Evolutionary conservation across 371 early-diverging fungal species (phyloP), one percentile per base, ranked within the genome.

Genomic region (Actinomucor elegans): DNA sequence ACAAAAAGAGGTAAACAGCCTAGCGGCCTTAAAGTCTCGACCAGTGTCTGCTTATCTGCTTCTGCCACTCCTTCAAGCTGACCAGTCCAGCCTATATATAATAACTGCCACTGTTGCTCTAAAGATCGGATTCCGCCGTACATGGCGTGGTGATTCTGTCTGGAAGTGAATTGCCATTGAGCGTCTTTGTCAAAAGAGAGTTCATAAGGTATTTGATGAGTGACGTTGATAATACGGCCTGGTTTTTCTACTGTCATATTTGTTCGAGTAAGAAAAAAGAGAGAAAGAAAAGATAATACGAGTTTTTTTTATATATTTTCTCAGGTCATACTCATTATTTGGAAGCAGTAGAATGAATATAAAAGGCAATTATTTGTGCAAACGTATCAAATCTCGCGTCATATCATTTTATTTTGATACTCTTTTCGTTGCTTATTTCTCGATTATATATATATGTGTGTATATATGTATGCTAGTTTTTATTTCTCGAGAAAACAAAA

Each of bases 1-100:
- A 95, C 51, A 57, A 92, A 87, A 17, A 96, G 82, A 6, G 96
- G 94, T n/a, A 87, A 64, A 34, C 79, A 79, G 36, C 79, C 77
- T 17, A 89, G 68, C 41, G 63, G 48, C n/a, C 65, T 45, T 38
- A 55, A 59, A 44, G 87, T 48, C 5, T 43, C 27, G 3, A 50
- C 54, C 38, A 36, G 59, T 41, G 72, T 37, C 12, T 31, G 5
- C 38, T 55, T 35, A 44, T 49, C 17, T 10, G 27, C 14, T 15
- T 17, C 20, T 1, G 11, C 6, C 3, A 21, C 14, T n/a, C 21
- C 27, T 11, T 77, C 73, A 15, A 40, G 21, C 17, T 73, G 69
- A 6, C 89, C 90, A 15, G 79, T 67, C 80, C 83, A 87, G 33
- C 90, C 91, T 56, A 91, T 74, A 54, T 83, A 80, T 31, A 85